Evolutionary conservation across 106 monocot species (phyloP).

Genomic region (Dactylorhiza incarnata): DNA sequence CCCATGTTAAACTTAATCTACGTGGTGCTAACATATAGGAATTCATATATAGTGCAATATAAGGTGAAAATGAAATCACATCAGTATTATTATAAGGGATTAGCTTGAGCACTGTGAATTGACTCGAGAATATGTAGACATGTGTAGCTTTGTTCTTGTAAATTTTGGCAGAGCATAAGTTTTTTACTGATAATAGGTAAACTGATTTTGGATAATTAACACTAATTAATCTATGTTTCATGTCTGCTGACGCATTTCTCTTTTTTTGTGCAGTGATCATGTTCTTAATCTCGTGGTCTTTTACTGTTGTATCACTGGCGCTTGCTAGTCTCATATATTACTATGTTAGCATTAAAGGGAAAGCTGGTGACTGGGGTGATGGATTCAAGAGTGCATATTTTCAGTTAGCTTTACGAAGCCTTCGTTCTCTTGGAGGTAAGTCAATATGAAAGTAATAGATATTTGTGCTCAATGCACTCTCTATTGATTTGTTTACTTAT

Average conservation of each 20-base stretch:
- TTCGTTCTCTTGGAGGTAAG: constrained; percentile 95
- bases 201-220: not conserved
- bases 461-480: too few relatives aligned
- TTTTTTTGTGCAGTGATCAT: constrained; percentile 69
- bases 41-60: not conserved
- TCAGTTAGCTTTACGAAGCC: constrained; percentile 79
- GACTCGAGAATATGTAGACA: not conserved
- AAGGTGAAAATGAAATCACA: not conserved
- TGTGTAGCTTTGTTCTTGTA: not conserved
- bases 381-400: constrained; percentile 99
- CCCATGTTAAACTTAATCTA: too few relatives aligned
- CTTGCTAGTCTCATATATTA: constrained; percentile 98
- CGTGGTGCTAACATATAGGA: too few relatives aligned
- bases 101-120: not conserved
- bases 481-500: too few relatives aligned
- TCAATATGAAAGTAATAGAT: not conserved
- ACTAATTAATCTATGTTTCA: not conserved
- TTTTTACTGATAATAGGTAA: too few relatives aligned
- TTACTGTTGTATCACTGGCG: constrained; percentile 90
- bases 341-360: constrained; percentile 96
- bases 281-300: constrained; percentile 95
- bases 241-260: constrained; percentile 1
- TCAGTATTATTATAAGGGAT: not conserved
- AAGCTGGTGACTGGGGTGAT: constrained; percentile 99
- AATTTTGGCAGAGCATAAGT: not conserved